Base-by-base conservation (phyloP, 108 stramenopile genomes). In the Licmophora abbreviata region DNA sequence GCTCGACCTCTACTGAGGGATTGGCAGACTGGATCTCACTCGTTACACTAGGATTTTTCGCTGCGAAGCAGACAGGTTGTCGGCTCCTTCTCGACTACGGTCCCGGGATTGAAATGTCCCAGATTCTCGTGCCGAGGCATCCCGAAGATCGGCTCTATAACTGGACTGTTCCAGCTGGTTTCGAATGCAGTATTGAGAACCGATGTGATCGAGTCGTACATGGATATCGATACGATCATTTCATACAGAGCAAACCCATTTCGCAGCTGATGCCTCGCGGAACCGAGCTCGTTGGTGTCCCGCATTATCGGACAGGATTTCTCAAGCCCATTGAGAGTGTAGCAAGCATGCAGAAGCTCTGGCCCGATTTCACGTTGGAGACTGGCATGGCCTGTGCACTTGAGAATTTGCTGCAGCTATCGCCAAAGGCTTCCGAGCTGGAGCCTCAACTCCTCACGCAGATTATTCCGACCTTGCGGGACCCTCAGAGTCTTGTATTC, bases 371-470 rank as follows among this genome's bases (percentile, higher is more conserved):
- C 9, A 2, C 17, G 4, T 1, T 51, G 12, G 49, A 51, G 34
- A 33, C 49, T 4, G 28, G 30, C 2, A 51, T 51, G 49, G 49
- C 49, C 30, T 51, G 49, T 51, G 28, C 49, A 30, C 29, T 51
- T 31, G 49, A 32, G 3, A 1, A 2, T 12, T 4, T 34, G 3
- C 34, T 51, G 3, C 3, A 51, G 4, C 34, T 51, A 33, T 51
- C 49, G 34, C 49, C 49, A 32, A 6, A 3, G 2, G 3, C 8
- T 4, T 25, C 38, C 38, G 20, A 40, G 1, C 20, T 18, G 3
- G 28, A 61, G 23, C 59, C 59, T n/a, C 12, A 51, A 10, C 31
- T 61, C 0, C 53, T 53, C 40, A 43, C 51, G 14, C 20, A 38
- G 15, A 37, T 52, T 18, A 38, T 61, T n/a, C 59, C 59, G 3